phyloP scores from a whole-genome alignment of 1,139 yeast species.

The Yamadazyma oceani region DNA sequence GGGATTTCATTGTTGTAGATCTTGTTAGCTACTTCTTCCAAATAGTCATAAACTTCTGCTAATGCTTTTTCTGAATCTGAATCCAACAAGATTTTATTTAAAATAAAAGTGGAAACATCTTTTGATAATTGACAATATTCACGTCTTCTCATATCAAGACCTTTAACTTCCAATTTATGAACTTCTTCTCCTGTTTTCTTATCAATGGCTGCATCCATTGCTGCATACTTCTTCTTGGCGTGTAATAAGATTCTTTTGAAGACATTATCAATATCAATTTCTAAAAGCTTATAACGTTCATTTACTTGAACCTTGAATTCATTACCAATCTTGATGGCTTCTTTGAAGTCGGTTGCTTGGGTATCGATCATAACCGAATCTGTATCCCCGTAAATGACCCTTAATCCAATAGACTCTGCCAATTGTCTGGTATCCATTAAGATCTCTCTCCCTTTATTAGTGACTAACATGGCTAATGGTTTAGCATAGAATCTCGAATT shows the following conservation, averaged over 20 bases:
- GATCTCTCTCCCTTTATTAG: constrained; percentile 94
- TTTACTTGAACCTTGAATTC: constrained; percentile 84
- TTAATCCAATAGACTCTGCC: constrained; percentile 79
- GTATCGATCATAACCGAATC: constrained; percentile 99
- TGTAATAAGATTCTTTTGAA: constrained; percentile 83
- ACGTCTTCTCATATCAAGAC: constrained; percentile 95
- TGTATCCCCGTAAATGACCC: constrained; percentile 97
- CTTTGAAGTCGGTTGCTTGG: constrained; percentile 64
- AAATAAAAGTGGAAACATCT: constrained; percentile 76
- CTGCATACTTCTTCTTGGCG: constrained; percentile 98
- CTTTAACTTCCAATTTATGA: constrained; percentile 80
- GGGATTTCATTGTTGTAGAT: constrained; percentile 63
- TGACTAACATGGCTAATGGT: constrained; percentile 93
- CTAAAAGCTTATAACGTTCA: constrained; percentile 81
- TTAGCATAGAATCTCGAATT: constrained; percentile 93
- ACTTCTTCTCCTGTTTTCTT: constrained; percentile 52
- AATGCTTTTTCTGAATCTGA: constrained; percentile 78
- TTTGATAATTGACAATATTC: constrained; percentile 93
- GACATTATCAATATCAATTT: constrained; percentile 93
- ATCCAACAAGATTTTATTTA: constrained; percentile 71
- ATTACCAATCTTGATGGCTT: constrained; percentile 81
- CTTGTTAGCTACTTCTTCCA: constrained; percentile 60
- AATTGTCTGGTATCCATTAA: constrained; percentile 89
- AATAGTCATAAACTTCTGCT: constrained; percentile 67
- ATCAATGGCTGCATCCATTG: constrained; percentile 59